Evolutionary conservation across 2,329 filamentous ascomycete species (phyloP).

Genomic region (Aureobasidium sp.): DNA sequence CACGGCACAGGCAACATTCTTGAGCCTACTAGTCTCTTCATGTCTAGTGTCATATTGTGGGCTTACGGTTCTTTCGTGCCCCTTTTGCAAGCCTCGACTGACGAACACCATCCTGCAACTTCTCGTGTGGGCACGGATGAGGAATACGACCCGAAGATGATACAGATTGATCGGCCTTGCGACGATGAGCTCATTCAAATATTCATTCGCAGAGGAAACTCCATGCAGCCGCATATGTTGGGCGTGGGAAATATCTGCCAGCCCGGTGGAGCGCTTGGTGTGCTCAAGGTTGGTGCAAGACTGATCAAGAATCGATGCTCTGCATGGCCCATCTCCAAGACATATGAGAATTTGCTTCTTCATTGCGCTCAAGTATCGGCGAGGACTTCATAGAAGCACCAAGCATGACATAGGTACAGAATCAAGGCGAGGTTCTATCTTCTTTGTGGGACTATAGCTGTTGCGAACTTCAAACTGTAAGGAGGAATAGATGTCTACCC

Average conservation of each 20-base stretch:
- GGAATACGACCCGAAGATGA: slow-evolving; percentile 15
- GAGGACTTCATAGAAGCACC: not conserved
- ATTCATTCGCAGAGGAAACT: slow-evolving; percentile 17
- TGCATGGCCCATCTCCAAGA: slow-evolving; percentile 7
- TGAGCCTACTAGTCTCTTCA: slow-evolving; percentile 15
- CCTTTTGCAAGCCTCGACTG: slow-evolving; percentile 2
- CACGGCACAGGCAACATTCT: slow-evolving; percentile 14
- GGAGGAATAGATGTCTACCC: not conserved
- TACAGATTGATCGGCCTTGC: slow-evolving; percentile 19
- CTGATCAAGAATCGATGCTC: slow-evolving; percentile 16
- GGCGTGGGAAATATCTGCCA: slow-evolving; percentile 17
- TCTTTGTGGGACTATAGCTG: not conserved
- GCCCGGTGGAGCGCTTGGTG: slow-evolving; percentile 10
- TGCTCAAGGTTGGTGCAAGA: slow-evolving; percentile 18
- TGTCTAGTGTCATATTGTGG: slow-evolving; percentile 15
- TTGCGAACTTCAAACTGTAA: not conserved
- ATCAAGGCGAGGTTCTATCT: not conserved
- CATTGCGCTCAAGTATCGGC: not conserved
- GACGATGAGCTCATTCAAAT: slow-evolving; percentile 21
- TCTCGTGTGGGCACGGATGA: slow-evolving; percentile 1
- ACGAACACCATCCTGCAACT: not conserved
- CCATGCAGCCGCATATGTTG: slow-evolving; percentile 18
- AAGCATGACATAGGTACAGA: not conserved
- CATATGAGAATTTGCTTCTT: slow-evolving; percentile 2
- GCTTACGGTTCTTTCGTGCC: slow-evolving; percentile 16